These are phyloP conservation scores for Cercospora sp. DNA, from an alignment of 2,329 filamentous ascomycete genomes.

Conservation along the genomic window DNA sequence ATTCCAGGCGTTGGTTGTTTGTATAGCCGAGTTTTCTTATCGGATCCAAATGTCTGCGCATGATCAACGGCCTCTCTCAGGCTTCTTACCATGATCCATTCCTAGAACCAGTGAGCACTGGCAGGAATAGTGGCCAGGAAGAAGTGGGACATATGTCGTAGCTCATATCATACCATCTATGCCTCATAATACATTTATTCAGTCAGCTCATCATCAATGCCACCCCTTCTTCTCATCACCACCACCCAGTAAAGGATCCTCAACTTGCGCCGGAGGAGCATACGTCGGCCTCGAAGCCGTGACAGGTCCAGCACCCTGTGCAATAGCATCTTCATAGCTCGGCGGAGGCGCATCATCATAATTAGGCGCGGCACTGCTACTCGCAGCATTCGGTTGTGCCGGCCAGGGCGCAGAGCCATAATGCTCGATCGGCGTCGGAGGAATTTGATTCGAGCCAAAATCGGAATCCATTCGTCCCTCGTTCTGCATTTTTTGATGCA, in stretches of 20 bases:
- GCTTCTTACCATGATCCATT: background rate
- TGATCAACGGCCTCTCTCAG: background rate
- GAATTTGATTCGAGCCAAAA: slow-evolving; percentile 31
- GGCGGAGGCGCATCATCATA: slow-evolving; percentile 70
- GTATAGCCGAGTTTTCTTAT: background rate
- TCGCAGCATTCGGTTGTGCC: slow-evolving; percentile 11
- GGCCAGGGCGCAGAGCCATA: slow-evolving; percentile 15
- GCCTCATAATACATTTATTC: background rate
- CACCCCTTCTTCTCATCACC: slow-evolving; percentile 39
- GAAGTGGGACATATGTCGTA: background rate
- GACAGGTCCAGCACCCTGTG: slow-evolving; percentile 71
- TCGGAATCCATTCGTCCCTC: slow-evolving; percentile 29
- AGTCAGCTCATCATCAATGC: slow-evolving; percentile 2
- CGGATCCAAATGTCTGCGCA: background rate
- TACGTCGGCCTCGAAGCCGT: slow-evolving; percentile 71
- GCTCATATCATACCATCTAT: background rate
- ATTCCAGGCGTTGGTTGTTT: background rate
- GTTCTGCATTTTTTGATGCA: slow-evolving; percentile 29
- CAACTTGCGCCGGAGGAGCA: slow-evolving; percentile 43
- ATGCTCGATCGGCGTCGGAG: slow-evolving; percentile 28
- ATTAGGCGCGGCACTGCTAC: slow-evolving; percentile 14
- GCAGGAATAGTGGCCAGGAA: background rate
- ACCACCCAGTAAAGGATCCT: slow-evolving; percentile 32
- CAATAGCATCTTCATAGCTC: slow-evolving; percentile 92
- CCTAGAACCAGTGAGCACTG: no score